Evolutionary conservation across 768 basidiomycete genomes (phyloP).

Genomic region (Mycena galopus): DNA sequence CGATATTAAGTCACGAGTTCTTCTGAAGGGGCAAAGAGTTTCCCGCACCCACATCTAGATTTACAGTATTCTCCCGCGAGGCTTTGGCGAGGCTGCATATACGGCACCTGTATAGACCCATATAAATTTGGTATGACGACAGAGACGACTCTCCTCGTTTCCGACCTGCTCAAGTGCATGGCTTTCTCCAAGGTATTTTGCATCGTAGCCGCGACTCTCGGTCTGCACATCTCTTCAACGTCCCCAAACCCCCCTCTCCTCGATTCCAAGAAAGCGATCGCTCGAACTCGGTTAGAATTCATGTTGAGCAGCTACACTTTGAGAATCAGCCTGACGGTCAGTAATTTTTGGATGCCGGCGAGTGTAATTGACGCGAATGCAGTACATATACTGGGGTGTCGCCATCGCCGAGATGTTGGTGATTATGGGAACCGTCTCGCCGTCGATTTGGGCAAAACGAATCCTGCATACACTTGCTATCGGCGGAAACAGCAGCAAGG

Average conservation of each 20-base stretch:
- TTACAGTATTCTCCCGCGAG: constrained; percentile 29
- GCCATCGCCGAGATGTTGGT: constrained; percentile 13
- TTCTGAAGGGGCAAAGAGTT: constrained; percentile 8
- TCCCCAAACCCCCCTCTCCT: constrained; percentile 30
- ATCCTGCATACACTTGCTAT: background rate
- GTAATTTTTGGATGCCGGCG: background rate
- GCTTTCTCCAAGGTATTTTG: constrained; percentile 27
- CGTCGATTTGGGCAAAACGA: constrained; percentile 5
- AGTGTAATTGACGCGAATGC: background rate
- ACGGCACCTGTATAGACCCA: no score
- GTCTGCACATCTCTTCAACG: constrained; percentile 29
- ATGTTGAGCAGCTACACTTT: constrained; percentile 18
- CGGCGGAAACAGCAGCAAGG: constrained; percentile 3
- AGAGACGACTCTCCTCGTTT: no score
- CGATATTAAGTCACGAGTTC: constrained; percentile 32
- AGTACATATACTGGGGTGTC: constrained; percentile 29
- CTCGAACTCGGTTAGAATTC: constrained; percentile 21
- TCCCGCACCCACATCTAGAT: constrained; percentile 28
- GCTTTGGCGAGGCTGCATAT: no score
- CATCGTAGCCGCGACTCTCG: constrained; percentile 22
- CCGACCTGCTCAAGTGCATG: constrained; percentile 4
- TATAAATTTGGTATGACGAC: constrained; percentile 24
- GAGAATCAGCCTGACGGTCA: constrained; percentile 23
- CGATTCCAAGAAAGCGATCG: constrained; percentile 1
- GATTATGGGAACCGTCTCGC: background rate